These are phyloP conservation scores for Fusarium keratoplasticum DNA, from an alignment of 2,329 filamentous ascomycete genomes.

Conservation along the genomic window DNA sequence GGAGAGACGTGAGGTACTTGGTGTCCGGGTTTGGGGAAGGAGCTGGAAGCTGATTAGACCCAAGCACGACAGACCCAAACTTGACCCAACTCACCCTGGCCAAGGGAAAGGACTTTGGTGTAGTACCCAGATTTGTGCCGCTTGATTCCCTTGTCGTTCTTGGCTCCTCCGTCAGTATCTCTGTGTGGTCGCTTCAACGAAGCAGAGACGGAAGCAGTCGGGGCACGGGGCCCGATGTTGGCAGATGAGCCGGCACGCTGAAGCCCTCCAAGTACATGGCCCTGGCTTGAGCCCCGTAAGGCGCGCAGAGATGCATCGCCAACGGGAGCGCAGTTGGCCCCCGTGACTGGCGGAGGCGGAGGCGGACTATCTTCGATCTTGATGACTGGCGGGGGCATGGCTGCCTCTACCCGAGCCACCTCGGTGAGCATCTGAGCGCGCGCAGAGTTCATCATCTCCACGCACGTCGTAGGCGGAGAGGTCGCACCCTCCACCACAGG, in stretches of 20 bases:
- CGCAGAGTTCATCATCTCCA: constrained; percentile 44
- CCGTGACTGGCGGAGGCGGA: constrained; percentile 12
- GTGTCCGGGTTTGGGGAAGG: constrained; percentile 26
- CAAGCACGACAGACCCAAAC: neutral
- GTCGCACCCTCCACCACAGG: neutral
- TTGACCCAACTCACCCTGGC: constrained; percentile 23
- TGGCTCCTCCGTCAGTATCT: neutral
- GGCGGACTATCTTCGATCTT: constrained; percentile 16
- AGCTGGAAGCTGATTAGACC: constrained; percentile 16
- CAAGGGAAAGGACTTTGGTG: constrained; percentile 26
- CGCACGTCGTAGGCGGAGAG: constrained; percentile 4
- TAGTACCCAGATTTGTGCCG: constrained; percentile 4
- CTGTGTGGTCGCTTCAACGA: constrained; percentile 19
- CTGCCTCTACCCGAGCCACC: constrained; percentile 20
- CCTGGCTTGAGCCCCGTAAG: neutral
- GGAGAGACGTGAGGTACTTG: constrained; percentile 31
- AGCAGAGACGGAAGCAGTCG: neutral
- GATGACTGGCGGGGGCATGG: neutral
- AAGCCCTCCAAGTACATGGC: neutral
- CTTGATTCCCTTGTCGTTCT: constrained; percentile 3
- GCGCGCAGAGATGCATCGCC: constrained; percentile 29
- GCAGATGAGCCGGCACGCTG: neutral
- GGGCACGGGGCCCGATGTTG: neutral
- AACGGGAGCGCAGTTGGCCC: constrained; percentile 31
- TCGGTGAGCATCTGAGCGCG: constrained; percentile 40